Conservation (phyloP, 352 stramenopile species). For the Plasmopara viticola region DNA sequence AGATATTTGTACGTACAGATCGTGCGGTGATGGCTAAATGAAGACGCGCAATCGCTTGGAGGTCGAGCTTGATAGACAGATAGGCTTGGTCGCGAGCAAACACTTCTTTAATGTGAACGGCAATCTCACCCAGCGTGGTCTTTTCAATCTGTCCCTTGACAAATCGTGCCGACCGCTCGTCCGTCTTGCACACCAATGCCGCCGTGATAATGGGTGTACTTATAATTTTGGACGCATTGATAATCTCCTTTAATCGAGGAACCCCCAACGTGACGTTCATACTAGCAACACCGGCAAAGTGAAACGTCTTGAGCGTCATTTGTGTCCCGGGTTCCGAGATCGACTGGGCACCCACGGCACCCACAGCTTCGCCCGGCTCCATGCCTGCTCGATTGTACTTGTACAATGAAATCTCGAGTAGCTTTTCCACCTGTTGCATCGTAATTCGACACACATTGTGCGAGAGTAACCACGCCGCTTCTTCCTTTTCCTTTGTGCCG, state of each 20-base stretch:
- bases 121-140: conserved; percentile 95
- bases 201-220: conserved; percentile 99
- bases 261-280: conserved; percentile 99
- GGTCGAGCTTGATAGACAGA: conserved; percentile 96
- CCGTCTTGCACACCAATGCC: conserved; percentile 92
- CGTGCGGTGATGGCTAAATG: conserved; percentile 93
- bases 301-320: conserved; percentile 99
- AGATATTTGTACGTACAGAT: conserved; percentile 89
- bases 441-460: conserved; percentile 93
- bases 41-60: conserved; percentile 93
- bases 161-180: conserved; percentile 95
- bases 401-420: conserved; percentile 71
- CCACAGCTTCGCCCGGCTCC: conserved; percentile 95
- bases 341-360: conserved; percentile 95
- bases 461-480: conserved; percentile 71
- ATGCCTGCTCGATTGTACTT: conserved; percentile 86
- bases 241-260: conserved; percentile 97
- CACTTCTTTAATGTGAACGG: conserved; percentile 97
- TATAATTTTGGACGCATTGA: conserved; percentile 96
- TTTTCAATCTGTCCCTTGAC: conserved; percentile 99
- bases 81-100: conserved; percentile 92
- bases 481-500: conserved; percentile 55
- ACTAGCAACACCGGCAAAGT: conserved; percentile 98
- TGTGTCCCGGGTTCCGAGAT: conserved; percentile 95
- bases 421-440: conserved; percentile 58